A percentile compares a stretch with the other conserved stretches of the same genome.
These are phyloP conservation scores for Nicotiana knightiana DNA, from an alignment of 257 asterid species.

Conservation along the genomic window DNA sequence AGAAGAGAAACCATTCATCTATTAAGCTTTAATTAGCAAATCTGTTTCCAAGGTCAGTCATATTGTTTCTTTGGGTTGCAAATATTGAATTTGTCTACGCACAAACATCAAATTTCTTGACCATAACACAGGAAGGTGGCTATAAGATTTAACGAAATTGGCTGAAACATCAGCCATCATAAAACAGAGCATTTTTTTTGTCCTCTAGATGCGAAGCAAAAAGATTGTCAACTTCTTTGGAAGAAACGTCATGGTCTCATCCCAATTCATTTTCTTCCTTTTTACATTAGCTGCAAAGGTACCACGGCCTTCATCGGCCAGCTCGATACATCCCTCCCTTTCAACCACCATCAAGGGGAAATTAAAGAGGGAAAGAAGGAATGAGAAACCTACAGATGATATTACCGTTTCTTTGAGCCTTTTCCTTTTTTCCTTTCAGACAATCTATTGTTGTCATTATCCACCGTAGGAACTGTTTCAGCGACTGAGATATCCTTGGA, in stretches of 20 bases:
- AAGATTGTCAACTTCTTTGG: neutral
- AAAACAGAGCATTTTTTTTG: neutral
- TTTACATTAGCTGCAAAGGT: neutral
- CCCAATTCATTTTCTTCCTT: neutral
- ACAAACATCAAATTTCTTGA: neutral
- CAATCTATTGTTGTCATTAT: conserved; percentile 4
- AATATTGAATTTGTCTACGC: neutral
- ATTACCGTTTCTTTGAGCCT: conserved; percentile 27
- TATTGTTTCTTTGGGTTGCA: neutral
- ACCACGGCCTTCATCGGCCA: neutral
- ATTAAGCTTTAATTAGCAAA: neutral
- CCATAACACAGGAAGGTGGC: neutral
- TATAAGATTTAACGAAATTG: neutral
- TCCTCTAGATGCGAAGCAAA: neutral
- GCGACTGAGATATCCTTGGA: conserved; percentile 33
- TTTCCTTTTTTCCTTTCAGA: conserved; percentile 14
- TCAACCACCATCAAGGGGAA: neutral
- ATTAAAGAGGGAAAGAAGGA: neutral
- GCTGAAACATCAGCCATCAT: neutral
- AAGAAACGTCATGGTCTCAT: neutral
- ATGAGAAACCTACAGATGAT: neutral
- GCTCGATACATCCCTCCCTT: neutral
- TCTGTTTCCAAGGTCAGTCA: neutral
- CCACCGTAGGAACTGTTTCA: conserved; percentile 21
- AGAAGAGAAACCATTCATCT: neutral